Evolutionary conservation across 257 asterid species (phyloP).

Genomic region (Leonotis leonurus): DNA sequence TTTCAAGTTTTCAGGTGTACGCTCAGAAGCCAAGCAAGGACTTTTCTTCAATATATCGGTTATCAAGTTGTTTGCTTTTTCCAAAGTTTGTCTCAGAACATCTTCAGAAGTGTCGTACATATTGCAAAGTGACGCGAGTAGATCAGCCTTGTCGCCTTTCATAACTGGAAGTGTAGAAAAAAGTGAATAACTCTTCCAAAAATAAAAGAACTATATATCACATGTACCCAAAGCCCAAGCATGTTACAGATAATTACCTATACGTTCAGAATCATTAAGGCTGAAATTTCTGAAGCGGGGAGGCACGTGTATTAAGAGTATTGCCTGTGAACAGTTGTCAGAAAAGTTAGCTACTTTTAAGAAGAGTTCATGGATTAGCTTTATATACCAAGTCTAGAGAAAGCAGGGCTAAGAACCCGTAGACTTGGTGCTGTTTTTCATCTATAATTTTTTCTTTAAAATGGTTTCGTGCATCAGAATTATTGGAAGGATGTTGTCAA

Average conservation of each 20-base stretch:
- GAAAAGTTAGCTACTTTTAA: constrained; percentile 1
- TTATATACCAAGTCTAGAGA: neutral
- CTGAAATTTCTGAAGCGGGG: constrained; percentile 54
- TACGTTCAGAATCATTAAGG: constrained; percentile 50
- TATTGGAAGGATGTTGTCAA: neutral
- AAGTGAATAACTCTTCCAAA: neutral
- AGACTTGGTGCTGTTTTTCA: neutral
- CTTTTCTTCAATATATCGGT: constrained; percentile 50
- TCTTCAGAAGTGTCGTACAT: constrained; percentile 74
- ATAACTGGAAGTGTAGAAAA: constrained; percentile 40
- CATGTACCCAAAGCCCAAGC: neutral
- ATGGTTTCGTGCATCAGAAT: neutral
- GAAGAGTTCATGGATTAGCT: neutral
- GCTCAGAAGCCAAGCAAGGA: constrained; percentile 56
- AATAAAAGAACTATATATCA: constrained; percentile 1
- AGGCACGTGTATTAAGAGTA: constrained; percentile 76
- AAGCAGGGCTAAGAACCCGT: constrained; percentile 1
- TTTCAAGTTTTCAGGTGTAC: constrained; percentile 45
- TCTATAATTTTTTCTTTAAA: neutral
- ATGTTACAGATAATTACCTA: constrained; percentile 41
- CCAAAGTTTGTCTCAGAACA: constrained; percentile 60
- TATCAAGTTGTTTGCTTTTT: constrained; percentile 57
- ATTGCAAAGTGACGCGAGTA: constrained; percentile 75
- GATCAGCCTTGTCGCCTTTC: constrained; percentile 67
- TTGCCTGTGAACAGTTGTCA: constrained; percentile 53